Evolutionary conservation across 2,329 filamentous ascomycete species (phyloP).

Genomic region (Teratosphaeria epicoccoides): DNA sequence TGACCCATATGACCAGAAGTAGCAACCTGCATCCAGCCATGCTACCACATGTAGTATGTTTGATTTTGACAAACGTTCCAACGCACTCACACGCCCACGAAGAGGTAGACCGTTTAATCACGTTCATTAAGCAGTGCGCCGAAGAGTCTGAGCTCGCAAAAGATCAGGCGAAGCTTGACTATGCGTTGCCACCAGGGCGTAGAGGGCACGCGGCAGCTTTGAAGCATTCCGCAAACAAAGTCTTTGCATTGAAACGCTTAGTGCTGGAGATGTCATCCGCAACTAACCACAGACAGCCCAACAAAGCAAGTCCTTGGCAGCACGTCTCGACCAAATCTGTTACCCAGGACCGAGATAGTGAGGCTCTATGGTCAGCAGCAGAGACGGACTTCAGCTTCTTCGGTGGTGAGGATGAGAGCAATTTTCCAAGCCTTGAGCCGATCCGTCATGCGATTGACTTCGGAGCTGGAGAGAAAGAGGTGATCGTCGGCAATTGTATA

Average conservation of each 20-base stretch:
- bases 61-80: constrained; percentile 49
- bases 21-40: constrained; percentile 43
- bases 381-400: constrained; percentile 48
- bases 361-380: constrained; percentile 49
- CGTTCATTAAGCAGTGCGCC: constrained; percentile 48
- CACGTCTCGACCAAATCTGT: constrained; percentile 41
- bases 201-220: constrained; percentile 39
- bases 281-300: constrained; percentile 13
- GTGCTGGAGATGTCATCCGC: constrained; percentile 44
- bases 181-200: constrained; percentile 48
- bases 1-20: constrained; percentile 12
- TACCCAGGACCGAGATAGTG: constrained; percentile 49
- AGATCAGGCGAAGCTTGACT: constrained; percentile 45
- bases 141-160: constrained; percentile 44
- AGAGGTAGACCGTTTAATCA: constrained; percentile 37
- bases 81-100: constrained; percentile 21
- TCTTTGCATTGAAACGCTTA: constrained; percentile 47
- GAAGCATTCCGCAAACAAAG: constrained; percentile 24
- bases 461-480: constrained; percentile 15
- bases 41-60: constrained; percentile 43
- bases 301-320: constrained; percentile 35
- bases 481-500: neutral
- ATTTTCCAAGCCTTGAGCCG: constrained; percentile 18
- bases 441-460: constrained; percentile 9
- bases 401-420: constrained; percentile 42